phyloP scores from a whole-genome alignment of 352 stramenopile genomes.

The Phytophthora tubulina region DNA sequence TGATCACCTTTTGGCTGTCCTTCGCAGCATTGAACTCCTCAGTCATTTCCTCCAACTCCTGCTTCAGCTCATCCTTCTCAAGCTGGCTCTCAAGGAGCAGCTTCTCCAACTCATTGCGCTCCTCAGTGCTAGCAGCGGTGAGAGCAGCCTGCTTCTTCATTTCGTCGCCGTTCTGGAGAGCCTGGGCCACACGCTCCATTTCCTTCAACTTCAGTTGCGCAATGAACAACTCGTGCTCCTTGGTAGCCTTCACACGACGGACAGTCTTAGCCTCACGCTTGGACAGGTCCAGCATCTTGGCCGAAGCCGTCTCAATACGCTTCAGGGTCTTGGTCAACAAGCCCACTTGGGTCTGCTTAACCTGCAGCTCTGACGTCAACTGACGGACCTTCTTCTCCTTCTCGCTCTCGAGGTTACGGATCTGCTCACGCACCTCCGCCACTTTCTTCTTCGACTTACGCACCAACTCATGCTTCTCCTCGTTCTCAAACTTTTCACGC shows the following conservation, averaged over 20 bases:
- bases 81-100: conserved; percentile 59
- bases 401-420: conserved; percentile 61
- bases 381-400: conserved; percentile 70
- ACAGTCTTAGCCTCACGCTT: conserved; percentile 66
- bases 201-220: conserved; percentile 71
- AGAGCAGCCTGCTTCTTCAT: conserved; percentile 43
- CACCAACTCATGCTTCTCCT: conserved; percentile 66
- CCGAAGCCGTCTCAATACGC: conserved; percentile 61
- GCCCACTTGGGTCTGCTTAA: conserved; percentile 70
- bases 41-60: conserved; percentile 58
- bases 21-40: conserved; percentile 48
- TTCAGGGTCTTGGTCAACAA: conserved; percentile 64
- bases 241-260: conserved; percentile 61
- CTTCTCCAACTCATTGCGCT: conserved; percentile 61
- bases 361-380: conserved; percentile 61
- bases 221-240: conserved; percentile 71
- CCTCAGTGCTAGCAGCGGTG: conserved; percentile 39
- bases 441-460: conserved; percentile 73
- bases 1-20: conserved; percentile 47
- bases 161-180: conserved; percentile 44
- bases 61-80: conserved; percentile 66
- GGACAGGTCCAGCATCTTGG: conserved; percentile 51
- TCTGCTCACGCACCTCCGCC: conserved; percentile 59
- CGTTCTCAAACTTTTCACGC: conserved; percentile 64
- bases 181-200: conserved; percentile 57